Percentiles rank a stretch among this genome's conserved stretches.
Evolutionary conservation across 139 green algal species (phyloP).

Genomic region (Chlorella sorokiniana): DNA sequence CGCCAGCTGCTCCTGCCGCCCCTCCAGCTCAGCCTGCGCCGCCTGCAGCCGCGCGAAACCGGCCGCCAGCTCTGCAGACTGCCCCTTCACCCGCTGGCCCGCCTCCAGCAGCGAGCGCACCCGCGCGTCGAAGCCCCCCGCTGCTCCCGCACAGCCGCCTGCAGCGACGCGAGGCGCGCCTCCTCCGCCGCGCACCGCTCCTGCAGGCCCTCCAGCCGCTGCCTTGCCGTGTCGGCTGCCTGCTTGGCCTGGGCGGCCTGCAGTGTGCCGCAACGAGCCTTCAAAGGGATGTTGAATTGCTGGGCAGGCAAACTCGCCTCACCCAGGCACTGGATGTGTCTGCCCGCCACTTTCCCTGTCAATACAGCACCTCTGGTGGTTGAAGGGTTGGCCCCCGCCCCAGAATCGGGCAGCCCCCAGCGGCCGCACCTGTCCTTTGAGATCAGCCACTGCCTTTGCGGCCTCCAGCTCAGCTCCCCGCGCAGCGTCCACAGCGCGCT

Average conservation of each 20-base stretch:
- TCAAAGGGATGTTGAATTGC: too few species aligned
- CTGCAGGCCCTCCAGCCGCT: constrained; percentile 13
- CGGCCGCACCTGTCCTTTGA: neutral
- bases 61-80: constrained; percentile 18
- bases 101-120: constrained; percentile 16
- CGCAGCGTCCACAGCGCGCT: constrained; percentile 24
- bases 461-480: constrained; percentile 25
- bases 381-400: too few species aligned
- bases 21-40: neutral
- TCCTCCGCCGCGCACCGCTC: constrained; percentile 22
- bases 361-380: too few species aligned
- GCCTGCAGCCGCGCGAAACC: constrained; percentile 3
- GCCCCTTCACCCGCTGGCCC: constrained; percentile 25
- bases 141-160: constrained; percentile 13
- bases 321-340: too few species aligned
- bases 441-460: constrained; percentile 3
- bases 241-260: neutral
- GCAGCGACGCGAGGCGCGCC: constrained; percentile 11
- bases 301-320: too few species aligned
- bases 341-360: too few species aligned
- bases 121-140: constrained; percentile 10
- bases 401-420: too few species aligned
- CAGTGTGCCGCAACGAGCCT: too few species aligned
- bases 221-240: neutral
- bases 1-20: constrained; percentile 2